Percentiles rank a stretch among this genome's conserved stretches.
Evolutionary conservation across 176 grass and related monocot species (phyloP).

Genomic region (Ensete ventricosum): DNA sequence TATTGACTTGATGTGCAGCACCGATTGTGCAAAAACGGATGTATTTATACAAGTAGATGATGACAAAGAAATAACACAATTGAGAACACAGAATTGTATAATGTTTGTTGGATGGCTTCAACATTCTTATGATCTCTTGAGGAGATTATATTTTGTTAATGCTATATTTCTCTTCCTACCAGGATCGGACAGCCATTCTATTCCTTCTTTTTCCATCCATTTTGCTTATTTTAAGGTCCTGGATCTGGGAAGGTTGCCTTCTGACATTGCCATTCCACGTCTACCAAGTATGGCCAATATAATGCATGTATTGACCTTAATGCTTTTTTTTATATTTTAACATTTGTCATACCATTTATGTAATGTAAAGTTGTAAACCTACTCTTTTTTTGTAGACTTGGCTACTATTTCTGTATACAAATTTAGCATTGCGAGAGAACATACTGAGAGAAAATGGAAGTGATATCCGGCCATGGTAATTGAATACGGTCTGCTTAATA

Average conservation of each 20-base stretch:
- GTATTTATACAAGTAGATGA: not conserved
- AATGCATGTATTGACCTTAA: not conserved
- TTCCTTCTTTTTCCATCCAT: constrained; percentile 85
- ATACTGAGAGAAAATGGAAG: constrained; percentile 13
- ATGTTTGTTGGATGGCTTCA: not conserved
- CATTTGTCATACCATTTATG: not conserved
- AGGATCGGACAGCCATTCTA: constrained; percentile 90
- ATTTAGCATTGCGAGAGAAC: constrained; percentile 16
- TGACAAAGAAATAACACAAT: not conserved
- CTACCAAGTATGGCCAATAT: constrained; percentile 51
- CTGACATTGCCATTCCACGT: constrained; percentile 86
- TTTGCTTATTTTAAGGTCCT: constrained; percentile 67
- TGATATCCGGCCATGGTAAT: constrained; percentile 12
- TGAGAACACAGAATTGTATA: not conserved
- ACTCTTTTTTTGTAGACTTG: constrained; percentile 1
- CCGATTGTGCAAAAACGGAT: not conserved
- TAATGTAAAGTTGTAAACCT: not conserved
- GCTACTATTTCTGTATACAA: constrained; percentile 14
- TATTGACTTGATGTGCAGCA: not conserved
- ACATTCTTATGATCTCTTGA: not conserved
- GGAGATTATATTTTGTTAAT: not conserved
- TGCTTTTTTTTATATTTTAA: not conserved
- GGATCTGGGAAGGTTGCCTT: constrained; percentile 87
- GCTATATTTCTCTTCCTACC: not conserved
- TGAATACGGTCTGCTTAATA: not conserved